Conservation (phyloP, 257 asterid species). For the Solanum neorickii region DNA sequence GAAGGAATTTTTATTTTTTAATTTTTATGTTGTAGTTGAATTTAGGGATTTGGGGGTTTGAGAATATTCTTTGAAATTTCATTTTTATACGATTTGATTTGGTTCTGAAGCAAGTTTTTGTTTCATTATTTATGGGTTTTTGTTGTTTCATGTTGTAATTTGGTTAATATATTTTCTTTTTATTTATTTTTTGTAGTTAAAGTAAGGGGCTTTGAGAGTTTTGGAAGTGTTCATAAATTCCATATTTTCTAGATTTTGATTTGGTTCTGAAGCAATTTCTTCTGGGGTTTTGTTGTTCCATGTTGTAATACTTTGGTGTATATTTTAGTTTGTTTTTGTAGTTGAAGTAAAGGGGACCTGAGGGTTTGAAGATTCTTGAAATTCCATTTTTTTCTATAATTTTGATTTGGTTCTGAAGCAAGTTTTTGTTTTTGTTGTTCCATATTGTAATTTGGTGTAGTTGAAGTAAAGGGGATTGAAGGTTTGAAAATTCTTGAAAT, state of each 20-base stretch:
- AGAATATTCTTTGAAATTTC: background rate
- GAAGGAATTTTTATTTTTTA: background rate
- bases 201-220: background rate
- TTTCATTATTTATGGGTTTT: background rate
- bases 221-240: background rate
- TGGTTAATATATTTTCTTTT: background rate
- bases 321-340: background rate
- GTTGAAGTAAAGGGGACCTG: background rate
- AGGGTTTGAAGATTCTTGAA: background rate
- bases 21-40: background rate
- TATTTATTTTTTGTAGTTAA: background rate
- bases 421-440: background rate
- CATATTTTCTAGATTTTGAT: background rate
- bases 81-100: background rate
- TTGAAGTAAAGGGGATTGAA: background rate
- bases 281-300: background rate
- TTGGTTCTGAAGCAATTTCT: background rate
- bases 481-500: background rate
- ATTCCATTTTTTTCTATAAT: background rate
- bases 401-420: background rate
- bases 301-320: background rate
- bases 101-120: background rate
- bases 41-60: background rate
- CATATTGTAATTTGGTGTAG: background rate
- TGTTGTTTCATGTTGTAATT: background rate